Percentiles rank a stretch among this genome's conserved stretches.
phyloP scores from a whole-genome alignment of 345 rosid genomes.

The Eucalyptus cloeziana region DNA sequence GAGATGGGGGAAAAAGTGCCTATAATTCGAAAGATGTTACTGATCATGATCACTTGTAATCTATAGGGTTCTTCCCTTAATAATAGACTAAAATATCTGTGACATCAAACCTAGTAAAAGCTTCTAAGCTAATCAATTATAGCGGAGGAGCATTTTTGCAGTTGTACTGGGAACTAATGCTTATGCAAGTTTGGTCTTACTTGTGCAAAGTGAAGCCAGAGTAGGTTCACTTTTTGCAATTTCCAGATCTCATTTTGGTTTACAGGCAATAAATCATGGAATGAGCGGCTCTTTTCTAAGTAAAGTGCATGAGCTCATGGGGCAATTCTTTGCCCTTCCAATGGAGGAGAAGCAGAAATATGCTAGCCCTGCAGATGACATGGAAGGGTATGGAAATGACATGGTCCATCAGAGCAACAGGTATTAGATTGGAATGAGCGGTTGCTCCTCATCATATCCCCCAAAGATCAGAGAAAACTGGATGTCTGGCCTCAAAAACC shows the following conservation, averaged over 20 bases:
- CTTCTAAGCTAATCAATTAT: not conserved
- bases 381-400: constrained; percentile 20
- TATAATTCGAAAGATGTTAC: not conserved
- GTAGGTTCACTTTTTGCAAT: not conserved
- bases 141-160: not conserved
- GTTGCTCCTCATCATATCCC: constrained; percentile 1
- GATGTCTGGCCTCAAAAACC: not conserved
- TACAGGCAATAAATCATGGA: constrained; percentile 14
- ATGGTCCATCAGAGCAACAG: constrained; percentile 1
- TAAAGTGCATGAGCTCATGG: not conserved
- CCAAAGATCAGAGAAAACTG: constrained; percentile 1
- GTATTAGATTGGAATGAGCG: constrained; percentile 14
- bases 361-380: constrained; percentile 1
- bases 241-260: not conserved
- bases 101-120: not conserved
- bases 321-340: constrained; percentile 12
- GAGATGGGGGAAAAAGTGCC: not conserved
- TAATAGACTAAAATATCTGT: not conserved
- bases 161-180: not conserved
- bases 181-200: not conserved
- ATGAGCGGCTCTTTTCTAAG: constrained; percentile 4
- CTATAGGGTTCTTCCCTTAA: not conserved
- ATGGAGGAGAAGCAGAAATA: constrained; percentile 13
- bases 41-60: not conserved
- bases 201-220: not conserved